A percentile compares a stretch with the other conserved stretches of the same genome.
These are phyloP conservation scores for Coelastrella sp. DNA, from an alignment of 139 green algal genomes.

Conservation along the genomic window DNA sequence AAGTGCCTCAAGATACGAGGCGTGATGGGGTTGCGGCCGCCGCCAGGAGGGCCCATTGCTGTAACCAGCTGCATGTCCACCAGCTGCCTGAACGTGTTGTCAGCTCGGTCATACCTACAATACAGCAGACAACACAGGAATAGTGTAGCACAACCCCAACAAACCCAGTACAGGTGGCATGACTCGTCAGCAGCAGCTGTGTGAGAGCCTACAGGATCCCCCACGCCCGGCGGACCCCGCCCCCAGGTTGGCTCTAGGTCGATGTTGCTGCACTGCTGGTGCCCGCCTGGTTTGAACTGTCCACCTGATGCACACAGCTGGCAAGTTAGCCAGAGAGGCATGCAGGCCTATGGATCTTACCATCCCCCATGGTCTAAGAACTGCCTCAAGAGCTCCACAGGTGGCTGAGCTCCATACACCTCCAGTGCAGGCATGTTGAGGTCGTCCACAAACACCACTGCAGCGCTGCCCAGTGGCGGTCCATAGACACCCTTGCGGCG, in stretches of 20 bases:
- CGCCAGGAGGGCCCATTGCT: constrained; percentile 85
- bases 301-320: not conserved
- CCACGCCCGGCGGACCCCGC: too few relatives aligned
- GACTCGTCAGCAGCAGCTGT: too few relatives aligned
- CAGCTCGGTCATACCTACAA: constrained; percentile 79
- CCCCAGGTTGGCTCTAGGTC: too few relatives aligned
- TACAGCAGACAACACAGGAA: not conserved
- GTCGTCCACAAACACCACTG: constrained; percentile 70
- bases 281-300: too few relatives aligned
- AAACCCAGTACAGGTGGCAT: too few relatives aligned
- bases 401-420: constrained; percentile 82
- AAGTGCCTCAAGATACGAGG: constrained; percentile 80
- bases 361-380: constrained; percentile 71
- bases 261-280: too few relatives aligned
- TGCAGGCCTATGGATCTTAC: not conserved
- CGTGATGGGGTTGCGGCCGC: constrained; percentile 79
- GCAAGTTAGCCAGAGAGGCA: not conserved
- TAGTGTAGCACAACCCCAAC: not conserved
- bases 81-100: constrained; percentile 78
- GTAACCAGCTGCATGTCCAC: constrained; percentile 84
- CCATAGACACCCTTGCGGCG: constrained; percentile 78
- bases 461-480: constrained; percentile 62
- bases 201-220: too few relatives aligned
- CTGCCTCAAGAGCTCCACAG: constrained; percentile 86
- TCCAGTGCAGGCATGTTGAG: constrained; percentile 70